Evolutionary conservation across 805 yeast genomes (phyloP).

Genomic region (Candida saitoana): DNA sequence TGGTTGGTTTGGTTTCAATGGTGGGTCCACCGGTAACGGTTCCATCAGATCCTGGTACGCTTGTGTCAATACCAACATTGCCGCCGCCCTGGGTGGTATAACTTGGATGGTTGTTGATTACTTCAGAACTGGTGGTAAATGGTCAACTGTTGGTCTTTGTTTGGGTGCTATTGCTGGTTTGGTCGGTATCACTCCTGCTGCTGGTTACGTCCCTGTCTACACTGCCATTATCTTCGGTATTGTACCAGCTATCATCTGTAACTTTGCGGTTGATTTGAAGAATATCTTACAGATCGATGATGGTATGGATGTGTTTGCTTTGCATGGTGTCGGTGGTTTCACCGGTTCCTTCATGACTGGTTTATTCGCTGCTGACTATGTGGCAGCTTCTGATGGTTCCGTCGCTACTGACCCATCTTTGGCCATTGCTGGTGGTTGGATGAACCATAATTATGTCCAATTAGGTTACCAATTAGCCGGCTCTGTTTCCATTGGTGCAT

Average conservation of each 20-base stretch:
- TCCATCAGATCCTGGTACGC: conserved; percentile 94
- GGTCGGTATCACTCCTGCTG: conserved; percentile 95
- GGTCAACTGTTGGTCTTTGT: conserved; percentile 93
- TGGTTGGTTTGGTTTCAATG: conserved; percentile 99
- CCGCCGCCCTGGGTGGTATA: conserved; percentile 90
- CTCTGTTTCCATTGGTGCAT: conserved; percentile 60
- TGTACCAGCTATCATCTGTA: conserved; percentile 72
- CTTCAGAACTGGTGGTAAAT: conserved; percentile 78
- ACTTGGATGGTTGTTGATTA: conserved; percentile 93
- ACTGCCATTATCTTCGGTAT: conserved; percentile 81
- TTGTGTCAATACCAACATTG: conserved; percentile 84
- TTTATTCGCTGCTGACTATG: conserved; percentile 86
- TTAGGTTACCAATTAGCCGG: conserved; percentile 88
- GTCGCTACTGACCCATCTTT: conserved; percentile 27
- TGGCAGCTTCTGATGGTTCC: conserved; percentile 76
- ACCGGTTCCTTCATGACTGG: conserved; percentile 84
- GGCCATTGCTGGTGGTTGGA: conserved; percentile 76
- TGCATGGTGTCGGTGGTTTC: conserved; percentile 93
- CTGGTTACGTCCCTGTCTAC: conserved; percentile 93
- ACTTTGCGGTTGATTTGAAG: conserved; percentile 82
- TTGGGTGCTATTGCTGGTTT: conserved; percentile 92
- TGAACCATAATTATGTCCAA: conserved; percentile 77
- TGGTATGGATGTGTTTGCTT: conserved; percentile 90
- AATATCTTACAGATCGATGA: conserved; percentile 74
- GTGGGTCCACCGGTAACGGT: conserved; percentile 95